These are phyloP conservation scores for Sequoiadendron giganteum DNA, from an alignment of 75 land plant genomes.

Conservation along the genomic window DNA sequence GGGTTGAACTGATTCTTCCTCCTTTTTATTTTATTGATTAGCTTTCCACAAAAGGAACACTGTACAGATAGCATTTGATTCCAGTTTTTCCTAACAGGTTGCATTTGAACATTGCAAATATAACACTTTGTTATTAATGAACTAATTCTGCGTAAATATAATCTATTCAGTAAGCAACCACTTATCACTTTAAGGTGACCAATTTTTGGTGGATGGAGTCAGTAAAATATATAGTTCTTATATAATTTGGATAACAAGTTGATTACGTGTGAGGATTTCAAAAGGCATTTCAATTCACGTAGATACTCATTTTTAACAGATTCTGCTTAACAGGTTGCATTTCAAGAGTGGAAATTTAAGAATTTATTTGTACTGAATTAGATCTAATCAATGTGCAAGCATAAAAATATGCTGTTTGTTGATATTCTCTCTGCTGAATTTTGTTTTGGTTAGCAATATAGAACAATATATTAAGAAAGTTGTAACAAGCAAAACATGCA, in stretches of 20 bases:
- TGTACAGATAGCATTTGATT: too few species aligned
- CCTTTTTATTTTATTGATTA: not conserved
- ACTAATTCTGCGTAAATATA: not conserved
- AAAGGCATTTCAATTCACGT: not conserved
- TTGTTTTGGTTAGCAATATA: not conserved
- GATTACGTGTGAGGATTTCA: not conserved
- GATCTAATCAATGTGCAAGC: not conserved
- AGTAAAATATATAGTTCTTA: not conserved
- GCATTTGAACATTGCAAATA: not conserved
- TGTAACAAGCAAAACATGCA: not conserved
- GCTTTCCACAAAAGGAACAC: not conserved
- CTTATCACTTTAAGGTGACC: not conserved
- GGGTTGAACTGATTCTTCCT: not conserved
- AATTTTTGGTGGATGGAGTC: not conserved
- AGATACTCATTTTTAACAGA: not conserved
- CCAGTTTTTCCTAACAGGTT: too few species aligned
- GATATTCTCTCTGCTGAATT: not conserved
- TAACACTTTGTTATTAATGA: too few species aligned
- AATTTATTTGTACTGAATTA: not conserved
- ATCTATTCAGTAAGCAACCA: not conserved
- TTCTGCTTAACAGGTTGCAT: not conserved
- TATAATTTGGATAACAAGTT: too few species aligned
- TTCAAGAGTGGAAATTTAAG: not conserved
- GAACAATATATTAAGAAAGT: not conserved
- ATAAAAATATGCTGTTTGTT: not conserved